phyloP scores from a whole-genome alignment of 2,329 filamentous ascomycete genomes.

The Graphiopsis chlorocephala region DNA sequence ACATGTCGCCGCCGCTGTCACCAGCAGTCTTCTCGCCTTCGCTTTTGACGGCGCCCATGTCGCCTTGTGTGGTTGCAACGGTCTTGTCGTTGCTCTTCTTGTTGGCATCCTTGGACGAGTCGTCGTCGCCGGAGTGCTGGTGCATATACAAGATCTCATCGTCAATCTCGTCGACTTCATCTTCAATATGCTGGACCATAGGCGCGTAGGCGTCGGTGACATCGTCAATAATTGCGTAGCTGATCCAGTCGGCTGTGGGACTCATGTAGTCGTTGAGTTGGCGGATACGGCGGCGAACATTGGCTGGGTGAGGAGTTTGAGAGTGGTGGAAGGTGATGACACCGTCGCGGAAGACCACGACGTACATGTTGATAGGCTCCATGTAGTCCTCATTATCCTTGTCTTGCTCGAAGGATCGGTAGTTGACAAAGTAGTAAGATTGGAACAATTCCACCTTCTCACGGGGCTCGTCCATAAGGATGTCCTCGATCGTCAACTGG shows the following conservation, averaged over 20 bases:
- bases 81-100: slow-evolving; percentile 30
- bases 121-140: slow-evolving; percentile 46
- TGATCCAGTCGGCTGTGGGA: slow-evolving; percentile 94
- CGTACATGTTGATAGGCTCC: slow-evolving; percentile 95
- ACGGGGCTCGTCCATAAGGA: slow-evolving; percentile 93
- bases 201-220: slow-evolving; percentile 96
- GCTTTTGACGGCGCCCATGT: slow-evolving; percentile 28
- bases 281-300: slow-evolving; percentile 87
- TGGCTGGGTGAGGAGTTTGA: slow-evolving; percentile 92
- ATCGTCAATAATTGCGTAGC: slow-evolving; percentile 95
- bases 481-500: slow-evolving; percentile 91
- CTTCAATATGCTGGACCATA: slow-evolving; percentile 86
- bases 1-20: slow-evolving; percentile 70
- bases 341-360: slow-evolving; percentile 93
- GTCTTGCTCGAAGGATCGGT: slow-evolving; percentile 96
- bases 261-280: slow-evolving; percentile 93
- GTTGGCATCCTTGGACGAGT: slow-evolving; percentile 23
- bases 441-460: slow-evolving; percentile 98
- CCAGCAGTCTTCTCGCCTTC: slow-evolving; percentile 40
- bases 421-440: slow-evolving; percentile 98
- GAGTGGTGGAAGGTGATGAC: slow-evolving; percentile 96
- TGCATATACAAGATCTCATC: slow-evolving; percentile 84
- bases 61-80: slow-evolving; percentile 23
- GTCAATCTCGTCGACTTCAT: slow-evolving; percentile 96
- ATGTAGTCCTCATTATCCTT: slow-evolving; percentile 83